Evolutionary conservation across 2,329 filamentous ascomycete genomes (phyloP).

Genomic region (Trichoderma aggressivum): DNA sequence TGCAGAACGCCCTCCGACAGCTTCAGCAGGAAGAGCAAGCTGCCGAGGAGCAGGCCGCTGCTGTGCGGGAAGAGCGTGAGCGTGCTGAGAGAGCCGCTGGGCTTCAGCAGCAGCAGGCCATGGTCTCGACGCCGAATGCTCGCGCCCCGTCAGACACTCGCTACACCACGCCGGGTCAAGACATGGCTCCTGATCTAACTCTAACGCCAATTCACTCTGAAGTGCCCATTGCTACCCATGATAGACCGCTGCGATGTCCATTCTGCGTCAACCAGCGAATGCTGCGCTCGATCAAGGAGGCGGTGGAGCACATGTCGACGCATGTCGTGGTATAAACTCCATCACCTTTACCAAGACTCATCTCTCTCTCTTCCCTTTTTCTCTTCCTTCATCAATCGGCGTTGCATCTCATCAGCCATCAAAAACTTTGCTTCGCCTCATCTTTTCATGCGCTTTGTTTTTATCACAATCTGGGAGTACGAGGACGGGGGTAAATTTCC

Average conservation of each 20-base stretch:
- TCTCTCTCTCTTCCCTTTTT: not conserved
- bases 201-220: conserved; percentile 55
- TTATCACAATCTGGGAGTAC: not conserved
- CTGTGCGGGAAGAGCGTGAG: conserved; percentile 51
- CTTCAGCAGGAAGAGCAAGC: conserved; percentile 58
- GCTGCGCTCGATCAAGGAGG: conserved; percentile 58
- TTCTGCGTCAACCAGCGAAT: conserved; percentile 61
- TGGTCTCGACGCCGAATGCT: conserved; percentile 33
- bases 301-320: conserved; percentile 60
- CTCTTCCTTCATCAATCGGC: not conserved
- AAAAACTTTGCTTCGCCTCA: not conserved
- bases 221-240: conserved; percentile 43
- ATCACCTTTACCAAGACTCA: not conserved
- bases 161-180: conserved; percentile 35
- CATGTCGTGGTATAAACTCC: conserved; percentile 52
- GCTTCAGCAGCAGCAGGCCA: conserved; percentile 27
- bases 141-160: conserved; percentile 32
- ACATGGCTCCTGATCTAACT: conserved; percentile 43
- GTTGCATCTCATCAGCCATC: not conserved
- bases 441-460: not conserved
- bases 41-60: conserved; percentile 55
- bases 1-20: conserved; percentile 57
- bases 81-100: conserved; percentile 42
- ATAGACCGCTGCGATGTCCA: conserved; percentile 54
- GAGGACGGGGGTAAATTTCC: not conserved